Base-by-base conservation (phyloP, 2,329 filamentous ascomycete genomes). In the Ambrosiella cleistominuta region DNA sequence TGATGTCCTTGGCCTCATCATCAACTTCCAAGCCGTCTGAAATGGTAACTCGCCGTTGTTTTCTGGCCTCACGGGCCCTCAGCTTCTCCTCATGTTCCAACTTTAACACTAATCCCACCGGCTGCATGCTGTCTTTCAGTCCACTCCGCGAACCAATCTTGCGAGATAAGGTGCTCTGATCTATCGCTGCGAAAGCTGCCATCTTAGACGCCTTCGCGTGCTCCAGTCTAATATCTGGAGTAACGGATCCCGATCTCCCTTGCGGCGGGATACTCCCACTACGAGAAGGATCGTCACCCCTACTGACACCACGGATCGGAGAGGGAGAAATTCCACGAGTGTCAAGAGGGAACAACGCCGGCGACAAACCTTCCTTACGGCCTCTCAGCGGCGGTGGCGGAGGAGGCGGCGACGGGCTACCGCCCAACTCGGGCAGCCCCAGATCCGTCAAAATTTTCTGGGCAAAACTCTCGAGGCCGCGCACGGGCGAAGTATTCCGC, bases 401-500 rank as follows among this genome's bases (percentile, higher is more conserved):
- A 72, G 61, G 70, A 8, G 59, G 45, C 5, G 54, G 35, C 9
- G 59, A 60, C n/a, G 42, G 37, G 7, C 27, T 40, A 19, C 36
- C 52, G 3, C 36, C 56, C 40, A 60, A 53, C 12, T 60, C 78
- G 1, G 78, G 77, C 0, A 76, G 77, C 49, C 77, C 72, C 11
- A 81, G 65, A 61, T 84, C 81, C 0, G 78, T 78, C 8, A 84
- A 69, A 13, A 84, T 73, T 5, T 80, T 77, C 65, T 83, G 81
- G 0, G 80, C 80, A 42, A 84, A 75, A 0, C 78, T 76, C 63
- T 83, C 81, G 2, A 84, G 68, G 1, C 75, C 79, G 6, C 76
- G 71, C 13, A 74, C 70, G 0, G 80, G 78, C 0, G 80, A 81
- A 7, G 67, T 54, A 11, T 54, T 55, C 3, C 75, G 73, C 1